Conservation (phyloP, 108 stramenopile genomes). For the Cylindrotheca fusiformis region DNA sequence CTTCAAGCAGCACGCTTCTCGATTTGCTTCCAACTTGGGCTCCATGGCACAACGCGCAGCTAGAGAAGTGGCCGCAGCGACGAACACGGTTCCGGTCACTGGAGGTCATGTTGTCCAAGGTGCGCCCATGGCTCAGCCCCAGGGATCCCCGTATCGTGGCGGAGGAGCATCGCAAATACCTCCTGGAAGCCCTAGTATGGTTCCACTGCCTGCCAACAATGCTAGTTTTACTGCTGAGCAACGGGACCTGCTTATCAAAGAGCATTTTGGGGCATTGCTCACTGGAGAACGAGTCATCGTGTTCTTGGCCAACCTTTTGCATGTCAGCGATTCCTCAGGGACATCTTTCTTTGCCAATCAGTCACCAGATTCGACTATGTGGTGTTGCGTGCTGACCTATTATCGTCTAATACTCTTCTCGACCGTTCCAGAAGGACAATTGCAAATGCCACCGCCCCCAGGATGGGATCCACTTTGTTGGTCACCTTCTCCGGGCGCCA, state of each 20-base stretch:
- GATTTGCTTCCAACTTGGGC: constrained; percentile 48
- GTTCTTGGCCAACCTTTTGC: constrained; percentile 66
- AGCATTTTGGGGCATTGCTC: constrained; percentile 52
- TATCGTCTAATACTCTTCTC: constrained; percentile 77
- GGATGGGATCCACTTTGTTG: constrained; percentile 39
- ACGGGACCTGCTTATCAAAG: constrained; percentile 27
- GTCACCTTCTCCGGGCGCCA: constrained; percentile 23
- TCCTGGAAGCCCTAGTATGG: background rate
- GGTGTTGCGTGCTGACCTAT: constrained; percentile 85
- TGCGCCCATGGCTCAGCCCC: background rate
- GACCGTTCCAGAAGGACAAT: constrained; percentile 12
- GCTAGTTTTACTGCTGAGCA: constrained; percentile 22
- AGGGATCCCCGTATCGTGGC: background rate
- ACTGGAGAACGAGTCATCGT: constrained; percentile 78
- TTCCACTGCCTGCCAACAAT: background rate
- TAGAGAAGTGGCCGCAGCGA: constrained; percentile 43
- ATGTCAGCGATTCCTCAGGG: constrained; percentile 67
- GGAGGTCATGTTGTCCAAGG: constrained; percentile 2
- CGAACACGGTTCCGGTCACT: constrained; percentile 28
- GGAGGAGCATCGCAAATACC: background rate
- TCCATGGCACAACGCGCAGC: constrained; percentile 54
- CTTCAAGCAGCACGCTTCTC: constrained; percentile 23
- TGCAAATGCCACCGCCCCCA: constrained; percentile 13
- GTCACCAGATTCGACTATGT: constrained; percentile 32
- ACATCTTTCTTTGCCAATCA: constrained; percentile 21